Conservation (phyloP, 768 basidiomycete genomes). For the Phaeotremella fagi region DNA sequence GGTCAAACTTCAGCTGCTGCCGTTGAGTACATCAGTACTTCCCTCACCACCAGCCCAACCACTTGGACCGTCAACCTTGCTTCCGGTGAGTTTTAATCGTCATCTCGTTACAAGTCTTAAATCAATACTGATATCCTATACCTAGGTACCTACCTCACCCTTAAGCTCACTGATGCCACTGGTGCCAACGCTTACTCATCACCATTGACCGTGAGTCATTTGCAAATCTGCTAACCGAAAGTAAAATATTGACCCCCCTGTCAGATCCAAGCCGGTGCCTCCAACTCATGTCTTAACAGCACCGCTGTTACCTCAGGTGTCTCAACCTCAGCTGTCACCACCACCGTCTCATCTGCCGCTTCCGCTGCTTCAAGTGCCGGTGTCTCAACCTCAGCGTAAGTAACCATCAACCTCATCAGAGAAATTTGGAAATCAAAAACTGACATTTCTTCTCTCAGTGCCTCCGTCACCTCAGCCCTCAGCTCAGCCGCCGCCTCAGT, state of each 20-base stretch:
- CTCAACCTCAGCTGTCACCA: slow-evolving; percentile 20
- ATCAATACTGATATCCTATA: not conserved
- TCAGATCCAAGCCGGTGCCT: slow-evolving; percentile 37
- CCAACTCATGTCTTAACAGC: slow-evolving; percentile 34
- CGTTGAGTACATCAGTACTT: slow-evolving; percentile 20
- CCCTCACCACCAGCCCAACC: slow-evolving; percentile 17
- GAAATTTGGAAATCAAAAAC: not conserved
- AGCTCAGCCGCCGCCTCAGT: slow-evolving; percentile 19
- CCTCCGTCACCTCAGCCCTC: slow-evolving; percentile 6
- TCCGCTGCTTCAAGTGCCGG: slow-evolving; percentile 9
- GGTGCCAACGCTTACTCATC: slow-evolving; percentile 51
- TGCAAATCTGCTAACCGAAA: not conserved
- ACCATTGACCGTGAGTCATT: slow-evolving; percentile 21
- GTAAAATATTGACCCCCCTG: not conserved
- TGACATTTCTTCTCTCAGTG: not conserved
- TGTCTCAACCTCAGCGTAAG: not conserved
- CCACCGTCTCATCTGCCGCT: slow-evolving; percentile 21
- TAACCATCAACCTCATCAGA: not conserved
- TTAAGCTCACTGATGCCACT: slow-evolving; percentile 60
- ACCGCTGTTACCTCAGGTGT: slow-evolving; percentile 25
- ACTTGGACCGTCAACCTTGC: slow-evolving; percentile 45
- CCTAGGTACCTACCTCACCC: slow-evolving; percentile 56
- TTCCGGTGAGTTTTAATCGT: slow-evolving; percentile 16
- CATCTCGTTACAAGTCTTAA: not conserved
- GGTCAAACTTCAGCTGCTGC: slow-evolving; percentile 35